phyloP scores from a whole-genome alignment of 192 early-diverging fungal species.

The Powellomyces hirtus region DNA sequence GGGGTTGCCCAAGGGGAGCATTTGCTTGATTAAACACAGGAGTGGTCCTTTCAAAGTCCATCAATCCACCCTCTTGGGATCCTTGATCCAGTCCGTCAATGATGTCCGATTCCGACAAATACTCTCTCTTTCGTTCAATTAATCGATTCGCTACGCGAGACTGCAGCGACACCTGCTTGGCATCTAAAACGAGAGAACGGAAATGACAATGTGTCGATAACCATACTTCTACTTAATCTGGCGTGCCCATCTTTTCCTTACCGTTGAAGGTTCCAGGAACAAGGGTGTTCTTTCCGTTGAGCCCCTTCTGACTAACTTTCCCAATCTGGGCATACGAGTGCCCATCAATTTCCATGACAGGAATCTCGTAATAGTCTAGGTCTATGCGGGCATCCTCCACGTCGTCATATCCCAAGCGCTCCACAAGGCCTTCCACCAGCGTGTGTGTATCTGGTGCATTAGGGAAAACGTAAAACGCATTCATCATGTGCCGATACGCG shows the following conservation, averaged over 20 bases:
- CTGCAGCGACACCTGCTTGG: conserved; percentile 22
- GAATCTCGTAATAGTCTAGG: conserved; percentile 40
- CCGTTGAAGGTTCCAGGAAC: conserved; percentile 19
- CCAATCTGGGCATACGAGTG: conserved; percentile 36
- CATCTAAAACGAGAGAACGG: conserved; percentile 19
- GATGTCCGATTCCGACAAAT: conserved; percentile 5
- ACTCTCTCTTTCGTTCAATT: conserved; percentile 19
- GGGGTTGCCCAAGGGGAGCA: no score
- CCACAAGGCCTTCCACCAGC: conserved; percentile 47
- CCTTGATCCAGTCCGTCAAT: conserved; percentile 23
- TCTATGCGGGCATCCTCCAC: conserved; percentile 40
- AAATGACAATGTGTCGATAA: no score
- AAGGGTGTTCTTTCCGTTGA: conserved; percentile 5
- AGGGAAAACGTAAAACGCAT: conserved; percentile 54
- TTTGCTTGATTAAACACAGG: no score
- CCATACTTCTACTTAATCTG: no score
- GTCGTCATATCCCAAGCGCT: conserved; percentile 61
- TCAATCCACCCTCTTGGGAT: background rate
- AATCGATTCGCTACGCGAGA: conserved; percentile 25
- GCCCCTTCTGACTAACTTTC: conserved; percentile 4
- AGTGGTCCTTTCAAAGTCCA: no score
- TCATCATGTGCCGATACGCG: conserved; percentile 68
- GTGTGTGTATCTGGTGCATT: conserved; percentile 45
- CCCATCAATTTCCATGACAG: conserved; percentile 9
- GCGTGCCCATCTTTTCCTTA: no score